Percentiles rank a stretch among this genome's conserved stretches.
phyloP scores from a whole-genome alignment of 345 rosid species.

The Boechera stricta region DNA sequence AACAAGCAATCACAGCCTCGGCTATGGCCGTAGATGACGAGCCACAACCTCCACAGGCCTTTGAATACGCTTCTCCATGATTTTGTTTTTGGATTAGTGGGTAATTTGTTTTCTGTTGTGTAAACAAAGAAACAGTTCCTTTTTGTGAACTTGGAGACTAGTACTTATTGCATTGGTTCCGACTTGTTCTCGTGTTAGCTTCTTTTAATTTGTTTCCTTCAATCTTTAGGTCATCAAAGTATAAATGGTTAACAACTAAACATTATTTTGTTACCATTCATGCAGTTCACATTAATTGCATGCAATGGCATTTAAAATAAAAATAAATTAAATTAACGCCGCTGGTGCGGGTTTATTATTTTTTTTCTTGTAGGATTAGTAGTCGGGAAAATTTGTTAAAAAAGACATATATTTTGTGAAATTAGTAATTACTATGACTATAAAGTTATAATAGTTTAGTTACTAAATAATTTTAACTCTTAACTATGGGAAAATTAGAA shows the following conservation, averaged over 20 bases:
- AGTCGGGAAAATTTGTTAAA: neutral
- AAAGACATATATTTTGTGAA: no score
- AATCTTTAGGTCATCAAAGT: neutral
- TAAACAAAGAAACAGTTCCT: neutral
- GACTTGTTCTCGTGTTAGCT: neutral
- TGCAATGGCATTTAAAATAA: neutral
- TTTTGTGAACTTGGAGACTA: neutral
- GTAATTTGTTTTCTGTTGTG: neutral
- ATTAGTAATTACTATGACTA: no score
- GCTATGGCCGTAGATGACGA: slow-evolving; percentile 92
- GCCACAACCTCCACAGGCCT: slow-evolving; percentile 91
- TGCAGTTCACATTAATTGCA: neutral
- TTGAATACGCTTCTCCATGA: slow-evolving; percentile 68
- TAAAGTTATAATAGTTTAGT: no score
- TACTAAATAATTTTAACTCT: neutral
- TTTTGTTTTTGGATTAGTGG: slow-evolving; percentile 17
- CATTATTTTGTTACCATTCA: neutral
- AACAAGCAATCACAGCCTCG: slow-evolving; percentile 57
- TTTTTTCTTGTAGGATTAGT: neutral
- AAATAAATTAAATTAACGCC: no score
- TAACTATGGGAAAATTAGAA: neutral
- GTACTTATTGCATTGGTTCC: neutral
- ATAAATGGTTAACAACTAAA: neutral
- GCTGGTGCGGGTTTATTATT: no score
- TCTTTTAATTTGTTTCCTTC: neutral